Evolutionary conservation across 2,329 filamentous ascomycete species (phyloP), one percentile per base, ranked within the genome.

Genomic region (Cytospora piceicola): DNA sequence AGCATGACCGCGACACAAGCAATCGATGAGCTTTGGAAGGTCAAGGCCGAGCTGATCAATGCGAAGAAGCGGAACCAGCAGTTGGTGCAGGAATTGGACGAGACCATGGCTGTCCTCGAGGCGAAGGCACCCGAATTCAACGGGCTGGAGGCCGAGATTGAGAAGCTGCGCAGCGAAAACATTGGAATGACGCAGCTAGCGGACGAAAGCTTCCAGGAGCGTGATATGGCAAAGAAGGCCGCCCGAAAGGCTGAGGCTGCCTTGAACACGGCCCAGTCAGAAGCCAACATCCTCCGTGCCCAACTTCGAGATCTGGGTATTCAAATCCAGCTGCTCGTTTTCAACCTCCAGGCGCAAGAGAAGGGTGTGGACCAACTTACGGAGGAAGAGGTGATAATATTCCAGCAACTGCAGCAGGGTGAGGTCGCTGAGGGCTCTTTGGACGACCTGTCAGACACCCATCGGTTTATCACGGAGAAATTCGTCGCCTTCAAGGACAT

Each of bases 401-500:
- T 97, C 46, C 88, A 96, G 75, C 89, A 90, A 69, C 83, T 96
- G 9, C 90, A 92, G 69, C 86, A 87, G 66, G 91, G 93, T 61
- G 89, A 95, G 71, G 81, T 94, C 29, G 84, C 86, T 11, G 90
- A 92, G 64, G 87, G 90, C 64, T 84, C 86, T 0, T 79, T 92
- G 8, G 86, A 90, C 39, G 91, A 92, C 70, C 84, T 94, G 75
- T 94, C 91, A 6, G 90, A 93, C 69, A 96, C 94, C 0, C 92
- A 94, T 72, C 89, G 89, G 64, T 90, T 97, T 76, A 97, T 99
- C 72, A 95, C 91, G 32, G 88, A 95, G 73, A 90, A 94, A 68
- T 82, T 98, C n/a, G 91, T 94, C 11, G 88, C 93, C 0, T 99
- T 96, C 85, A 93, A 91, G 72, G 89, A 93, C 70, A 87, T 97